Evolutionary conservation across 495 filamentous ascomycete genomes (phyloP).

Genomic region (Daldinia loculata): DNA sequence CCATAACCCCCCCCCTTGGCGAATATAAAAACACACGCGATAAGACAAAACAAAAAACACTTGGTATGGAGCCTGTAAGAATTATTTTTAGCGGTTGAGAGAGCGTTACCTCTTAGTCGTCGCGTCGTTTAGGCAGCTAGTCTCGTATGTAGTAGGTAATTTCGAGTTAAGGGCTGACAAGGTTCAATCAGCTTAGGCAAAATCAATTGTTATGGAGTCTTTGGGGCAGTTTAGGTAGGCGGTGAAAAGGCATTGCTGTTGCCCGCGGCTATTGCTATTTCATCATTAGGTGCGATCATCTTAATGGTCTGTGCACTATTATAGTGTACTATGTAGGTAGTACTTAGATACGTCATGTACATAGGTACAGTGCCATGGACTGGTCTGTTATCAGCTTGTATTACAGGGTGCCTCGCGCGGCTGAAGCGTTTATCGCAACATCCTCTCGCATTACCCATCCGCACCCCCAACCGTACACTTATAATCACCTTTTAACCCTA

Average conservation of each 20-base stretch:
- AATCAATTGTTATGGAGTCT: constrained; percentile 21
- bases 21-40: neutral
- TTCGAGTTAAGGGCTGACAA: constrained; percentile 20
- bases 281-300: neutral
- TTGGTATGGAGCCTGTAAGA: constrained; percentile 27
- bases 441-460: constrained; percentile 9
- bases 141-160: constrained; percentile 17
- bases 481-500: constrained; percentile 6
- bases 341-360: neutral
- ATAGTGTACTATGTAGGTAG: neutral
- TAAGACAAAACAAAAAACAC: neutral
- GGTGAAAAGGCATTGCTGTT: constrained; percentile 20
- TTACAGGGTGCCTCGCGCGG: constrained; percentile 35
- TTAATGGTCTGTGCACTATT: neutral
- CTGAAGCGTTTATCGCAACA: constrained; percentile 40
- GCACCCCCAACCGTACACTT: constrained; percentile 14
- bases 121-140: constrained; percentile 29
- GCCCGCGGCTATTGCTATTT: constrained; percentile 18
- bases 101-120: neutral
- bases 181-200: constrained; percentile 16
- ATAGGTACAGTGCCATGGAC: neutral
- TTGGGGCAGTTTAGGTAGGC: constrained; percentile 34
- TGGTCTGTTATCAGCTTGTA: constrained; percentile 26
- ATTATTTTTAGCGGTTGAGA: constrained; percentile 36
- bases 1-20: constrained; percentile 15